Conservation (phyloP, 345 rosid species). For the Gossypium anomalum region DNA sequence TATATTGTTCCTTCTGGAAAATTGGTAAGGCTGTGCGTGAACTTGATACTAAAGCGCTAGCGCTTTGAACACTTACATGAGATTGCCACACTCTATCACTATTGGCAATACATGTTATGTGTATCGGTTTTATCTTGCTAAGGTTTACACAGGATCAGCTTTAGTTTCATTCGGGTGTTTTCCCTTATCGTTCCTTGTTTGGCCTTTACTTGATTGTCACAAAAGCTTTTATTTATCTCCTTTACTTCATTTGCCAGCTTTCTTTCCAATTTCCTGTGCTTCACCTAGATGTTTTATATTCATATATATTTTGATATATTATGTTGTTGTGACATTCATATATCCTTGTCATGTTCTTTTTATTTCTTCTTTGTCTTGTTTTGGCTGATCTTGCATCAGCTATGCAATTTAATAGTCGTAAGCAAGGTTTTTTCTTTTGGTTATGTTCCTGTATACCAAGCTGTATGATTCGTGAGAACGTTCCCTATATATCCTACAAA, state of each 20-base stretch:
- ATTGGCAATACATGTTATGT: not conserved
- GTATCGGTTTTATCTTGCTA: not conserved
- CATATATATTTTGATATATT: not conserved
- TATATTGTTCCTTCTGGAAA: not conserved
- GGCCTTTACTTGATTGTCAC: not conserved
- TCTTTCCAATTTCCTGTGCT: not conserved
- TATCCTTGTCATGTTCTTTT: not conserved
- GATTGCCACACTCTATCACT: not conserved
- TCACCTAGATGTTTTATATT: not conserved
- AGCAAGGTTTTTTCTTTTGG: not conserved
- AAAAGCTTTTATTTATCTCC: not conserved
- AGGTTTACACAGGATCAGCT: not conserved
- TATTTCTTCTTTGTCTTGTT: not conserved
- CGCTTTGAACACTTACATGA: not conserved
- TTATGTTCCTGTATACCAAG: not conserved
- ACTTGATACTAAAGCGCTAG: not conserved
- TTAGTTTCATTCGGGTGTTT: not conserved
- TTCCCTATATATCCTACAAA: not conserved
- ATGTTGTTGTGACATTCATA: not conserved
- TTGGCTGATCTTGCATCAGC: not conserved
- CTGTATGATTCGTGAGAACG: not conserved
- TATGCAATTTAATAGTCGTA: not conserved
- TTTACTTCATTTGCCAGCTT: not conserved
- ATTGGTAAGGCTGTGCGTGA: not conserved
- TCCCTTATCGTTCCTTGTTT: not conserved